phyloP scores from a whole-genome alignment of 2,329 filamentous ascomycete genomes.

The Clonostachys rosea region DNA sequence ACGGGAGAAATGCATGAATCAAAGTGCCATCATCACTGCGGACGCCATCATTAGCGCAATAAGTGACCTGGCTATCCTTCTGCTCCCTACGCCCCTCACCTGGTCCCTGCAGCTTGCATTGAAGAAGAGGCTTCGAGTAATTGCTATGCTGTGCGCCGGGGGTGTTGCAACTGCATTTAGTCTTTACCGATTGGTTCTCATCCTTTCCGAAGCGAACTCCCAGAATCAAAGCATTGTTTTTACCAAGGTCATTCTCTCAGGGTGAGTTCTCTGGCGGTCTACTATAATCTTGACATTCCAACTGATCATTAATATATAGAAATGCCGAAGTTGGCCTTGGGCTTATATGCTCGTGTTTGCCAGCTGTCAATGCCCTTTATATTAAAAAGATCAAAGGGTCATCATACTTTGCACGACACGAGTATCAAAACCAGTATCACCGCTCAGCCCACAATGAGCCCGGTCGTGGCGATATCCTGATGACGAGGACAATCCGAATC shows the following conservation, averaged over 20 bases:
- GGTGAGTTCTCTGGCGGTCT: slow-evolving; percentile 5
- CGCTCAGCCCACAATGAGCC: slow-evolving; percentile 5
- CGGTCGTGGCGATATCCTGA: slow-evolving; percentile 16
- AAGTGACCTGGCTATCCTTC: slow-evolving; percentile 20
- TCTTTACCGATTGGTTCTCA: slow-evolving; percentile 17
- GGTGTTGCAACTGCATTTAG: slow-evolving; percentile 22
- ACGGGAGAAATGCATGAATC: slow-evolving; percentile 24
- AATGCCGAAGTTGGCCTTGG: slow-evolving; percentile 23
- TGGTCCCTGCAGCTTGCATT: slow-evolving; percentile 21
- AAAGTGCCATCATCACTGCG: slow-evolving; percentile 19
- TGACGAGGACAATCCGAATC: slow-evolving; percentile 19
- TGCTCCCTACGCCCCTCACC: slow-evolving; percentile 20
- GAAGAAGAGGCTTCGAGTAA: slow-evolving; percentile 19
- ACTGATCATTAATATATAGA: slow-evolving; percentile 2
- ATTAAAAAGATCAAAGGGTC: slow-evolving; percentile 8
- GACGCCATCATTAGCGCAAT: slow-evolving; percentile 22
- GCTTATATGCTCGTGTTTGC: slow-evolving; percentile 21
- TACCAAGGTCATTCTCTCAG: slow-evolving; percentile 14
- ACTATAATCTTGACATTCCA: neutral
- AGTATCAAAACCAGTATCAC: neutral
- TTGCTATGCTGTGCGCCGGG: slow-evolving; percentile 19
- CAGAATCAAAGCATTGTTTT: slow-evolving; percentile 17
- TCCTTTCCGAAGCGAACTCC: slow-evolving; percentile 13
- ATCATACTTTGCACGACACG: slow-evolving; percentile 7
- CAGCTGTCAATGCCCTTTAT: slow-evolving; percentile 15